Conservation (phyloP, 2,329 filamentous ascomycete species). For the Fusarium liriodendri region DNA sequence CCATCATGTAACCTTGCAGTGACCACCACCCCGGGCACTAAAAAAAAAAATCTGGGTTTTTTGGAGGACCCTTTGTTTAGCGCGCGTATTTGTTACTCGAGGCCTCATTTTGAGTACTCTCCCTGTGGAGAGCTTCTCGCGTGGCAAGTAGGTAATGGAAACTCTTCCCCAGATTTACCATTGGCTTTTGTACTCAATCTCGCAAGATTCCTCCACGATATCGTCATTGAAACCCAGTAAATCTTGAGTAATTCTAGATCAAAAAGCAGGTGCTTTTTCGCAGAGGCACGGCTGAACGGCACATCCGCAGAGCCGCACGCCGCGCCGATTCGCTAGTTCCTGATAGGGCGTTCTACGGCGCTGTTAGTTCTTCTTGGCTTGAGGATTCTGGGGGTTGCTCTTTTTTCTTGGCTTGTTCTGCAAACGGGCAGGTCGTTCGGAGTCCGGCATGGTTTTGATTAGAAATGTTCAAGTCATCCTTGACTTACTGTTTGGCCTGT, state of each 20-base stretch:
- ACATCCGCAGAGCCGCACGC: constrained; percentile 21
- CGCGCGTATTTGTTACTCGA: constrained; percentile 7
- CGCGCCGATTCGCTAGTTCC: not conserved
- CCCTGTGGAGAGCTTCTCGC: not conserved
- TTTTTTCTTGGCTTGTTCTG: not conserved
- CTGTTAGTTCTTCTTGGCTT: not conserved
- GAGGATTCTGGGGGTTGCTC: not conserved
- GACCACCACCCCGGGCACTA: constrained; percentile 4
- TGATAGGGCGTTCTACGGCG: not conserved
- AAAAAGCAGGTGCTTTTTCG: not conserved
- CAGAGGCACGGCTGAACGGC: not conserved
- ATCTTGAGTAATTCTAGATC: constrained; percentile 7
- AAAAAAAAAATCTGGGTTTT: not conserved
- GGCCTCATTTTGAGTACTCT: not conserved
- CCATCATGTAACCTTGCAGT: constrained; percentile 5
- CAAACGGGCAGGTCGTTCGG: constrained; percentile 4
- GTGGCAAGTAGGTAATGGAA: constrained; percentile 24
- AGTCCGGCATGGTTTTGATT: constrained; percentile 1
- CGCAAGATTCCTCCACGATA: constrained; percentile 18
- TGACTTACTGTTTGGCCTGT: not conserved
- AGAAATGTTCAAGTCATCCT: not conserved
- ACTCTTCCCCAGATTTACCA: constrained; percentile 27
- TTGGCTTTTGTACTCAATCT: constrained; percentile 4
- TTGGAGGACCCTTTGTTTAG: constrained; percentile 37
- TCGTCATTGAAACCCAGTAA: constrained; percentile 21